These are phyloP conservation scores for Chlamydomonas reinhardtii DNA, from an alignment of 163 green algal genomes.

Conservation along the genomic window DNA sequence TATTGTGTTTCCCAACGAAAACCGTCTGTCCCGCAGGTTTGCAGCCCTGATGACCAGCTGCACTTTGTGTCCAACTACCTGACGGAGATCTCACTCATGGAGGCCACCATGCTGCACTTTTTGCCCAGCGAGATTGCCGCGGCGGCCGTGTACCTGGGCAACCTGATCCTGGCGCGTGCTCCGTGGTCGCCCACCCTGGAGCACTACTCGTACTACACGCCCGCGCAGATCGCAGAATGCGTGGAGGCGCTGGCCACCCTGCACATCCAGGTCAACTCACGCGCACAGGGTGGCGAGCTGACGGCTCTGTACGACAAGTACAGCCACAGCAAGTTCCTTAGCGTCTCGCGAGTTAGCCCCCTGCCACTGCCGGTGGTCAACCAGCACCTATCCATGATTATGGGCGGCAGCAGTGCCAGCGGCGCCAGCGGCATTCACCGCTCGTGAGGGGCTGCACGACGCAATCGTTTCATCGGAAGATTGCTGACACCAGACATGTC, in stretches of 20 bases:
- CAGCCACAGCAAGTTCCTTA: conserved; percentile 46
- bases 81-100: conserved; percentile 69
- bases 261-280: conserved; percentile 49
- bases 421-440: background rate
- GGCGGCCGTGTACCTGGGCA: conserved; percentile 63
- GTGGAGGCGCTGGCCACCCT: conserved; percentile 52
- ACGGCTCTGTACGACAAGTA: conserved; percentile 49
- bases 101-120: conserved; percentile 64
- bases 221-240: conserved; percentile 39
- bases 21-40: conserved; percentile 65
- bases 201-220: conserved; percentile 67
- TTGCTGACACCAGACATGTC: no score
- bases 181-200: conserved; percentile 69
- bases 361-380: conserved; percentile 33
- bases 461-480: no score
- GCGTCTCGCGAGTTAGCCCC: conserved; percentile 15
- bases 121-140: conserved; percentile 64
- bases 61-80: conserved; percentile 76
- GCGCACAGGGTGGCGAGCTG: conserved; percentile 34
- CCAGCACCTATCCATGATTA: conserved; percentile 26
- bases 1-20: no score
- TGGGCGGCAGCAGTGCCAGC: conserved; percentile 25
- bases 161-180: conserved; percentile 62
- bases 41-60: conserved; percentile 71
- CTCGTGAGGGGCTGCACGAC: no score